Base-by-base conservation (phyloP, 192 early-diverging fungal genomes). In the Pilaira anomala region DNA sequence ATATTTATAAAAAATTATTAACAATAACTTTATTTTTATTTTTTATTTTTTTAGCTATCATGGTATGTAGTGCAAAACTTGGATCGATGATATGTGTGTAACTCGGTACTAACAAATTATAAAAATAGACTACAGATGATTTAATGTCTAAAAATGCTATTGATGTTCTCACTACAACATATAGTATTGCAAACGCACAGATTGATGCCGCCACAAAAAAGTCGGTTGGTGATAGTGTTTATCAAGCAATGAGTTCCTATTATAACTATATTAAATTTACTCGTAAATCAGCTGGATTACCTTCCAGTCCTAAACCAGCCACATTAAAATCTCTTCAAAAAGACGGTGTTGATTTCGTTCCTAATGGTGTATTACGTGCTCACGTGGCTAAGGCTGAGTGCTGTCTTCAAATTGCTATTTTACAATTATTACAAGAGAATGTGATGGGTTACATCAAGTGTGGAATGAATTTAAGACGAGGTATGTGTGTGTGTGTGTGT, bases 391-490 rank as follows among this genome's bases (percentile, higher is more conserved):
- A 76, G 19, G 81, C 81, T 16, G 81, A 83, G 48, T 62, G 77
- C 24, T 60, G 78, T 63, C 60, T 83, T 16, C 26, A 79, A 59
- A 80, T 75, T 1, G 74, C 73, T 2, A 60, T 83, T 52, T 72
- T 83, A 59, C 62, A 79, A 24, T 54, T 80, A 45, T 64, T 68
- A 9, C 69, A 77, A 52, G 81, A 83, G 29, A 78, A 67, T 42
- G 69, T 80, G 11, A 68, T 76, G 30, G 76, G 81, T 7, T 83
- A 83, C 62, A 67, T 80, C 14, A 83, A 80, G 56, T 70, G 66
- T 18, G 81, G 79, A 12, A 41, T 83, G 26, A 83, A 83, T 64
- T 45, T 83, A 29, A 68, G 81, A 52, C 66, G 76, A 77, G 81
- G 81, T 83, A 75, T 48, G 21, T 42, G 39, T 40, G 5, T 12